phyloP scores from a whole-genome alignment of 1,284 basidiomycete genomes.

The Ganoderma lucidum region DNA sequence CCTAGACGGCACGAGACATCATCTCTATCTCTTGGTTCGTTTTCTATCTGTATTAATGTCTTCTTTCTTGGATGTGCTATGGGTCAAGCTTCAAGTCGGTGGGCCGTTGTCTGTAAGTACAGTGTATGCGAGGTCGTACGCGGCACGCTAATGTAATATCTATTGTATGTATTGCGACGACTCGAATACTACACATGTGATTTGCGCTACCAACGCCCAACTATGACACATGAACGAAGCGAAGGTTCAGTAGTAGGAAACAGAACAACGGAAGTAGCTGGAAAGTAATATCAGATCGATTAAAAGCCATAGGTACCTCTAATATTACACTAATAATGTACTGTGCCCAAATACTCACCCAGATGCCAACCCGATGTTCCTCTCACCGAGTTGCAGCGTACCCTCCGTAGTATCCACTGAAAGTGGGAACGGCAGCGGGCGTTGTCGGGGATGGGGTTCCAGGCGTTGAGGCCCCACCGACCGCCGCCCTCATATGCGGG shows the following conservation, averaged over 20 bases:
- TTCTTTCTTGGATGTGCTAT: not conserved
- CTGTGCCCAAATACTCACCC: not conserved
- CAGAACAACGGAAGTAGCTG: not conserved
- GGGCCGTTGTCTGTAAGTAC: not conserved
- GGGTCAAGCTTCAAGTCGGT: not conserved
- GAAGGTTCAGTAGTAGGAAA: not conserved
- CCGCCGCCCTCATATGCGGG: slow-evolving; percentile 45
- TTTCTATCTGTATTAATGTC: not conserved
- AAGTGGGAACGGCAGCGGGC: slow-evolving; percentile 21
- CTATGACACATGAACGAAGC: not conserved
- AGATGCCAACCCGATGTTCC: not conserved
- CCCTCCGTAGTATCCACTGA: slow-evolving; percentile 38
- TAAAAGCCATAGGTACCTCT: slow-evolving; percentile 11
- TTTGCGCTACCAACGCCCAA: not conserved
- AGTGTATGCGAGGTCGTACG: not conserved
- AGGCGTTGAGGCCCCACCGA: slow-evolving; percentile 28
- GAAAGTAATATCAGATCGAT: not conserved
- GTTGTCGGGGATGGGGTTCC: slow-evolving; percentile 37
- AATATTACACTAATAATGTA: slow-evolving; percentile 33
- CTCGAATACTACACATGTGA: slow-evolving; percentile 3
- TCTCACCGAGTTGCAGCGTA: slow-evolving; percentile 36
- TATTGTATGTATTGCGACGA: slow-evolving; percentile 3
- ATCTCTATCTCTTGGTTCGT: not conserved
- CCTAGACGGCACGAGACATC: slow-evolving; percentile 42
- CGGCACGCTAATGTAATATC: no score